Evolutionary conservation across 495 filamentous ascomycete species (phyloP).

Genomic region (Cercophora sp.): DNA sequence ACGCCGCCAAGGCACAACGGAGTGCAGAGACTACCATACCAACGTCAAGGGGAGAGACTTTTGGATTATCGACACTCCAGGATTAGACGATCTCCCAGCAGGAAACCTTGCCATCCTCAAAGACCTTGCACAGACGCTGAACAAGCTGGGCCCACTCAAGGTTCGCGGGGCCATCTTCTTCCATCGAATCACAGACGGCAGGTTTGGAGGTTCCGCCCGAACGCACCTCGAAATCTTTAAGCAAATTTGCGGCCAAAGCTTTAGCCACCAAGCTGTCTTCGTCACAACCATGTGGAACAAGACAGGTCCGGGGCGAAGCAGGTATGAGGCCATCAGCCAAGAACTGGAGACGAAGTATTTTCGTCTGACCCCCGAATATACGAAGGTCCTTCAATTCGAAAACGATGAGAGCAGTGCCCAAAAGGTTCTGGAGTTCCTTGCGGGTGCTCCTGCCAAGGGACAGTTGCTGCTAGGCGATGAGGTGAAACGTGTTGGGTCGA

Average conservation of each 20-base stretch:
- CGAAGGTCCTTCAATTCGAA: not conserved
- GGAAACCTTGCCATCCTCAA: conserved; percentile 4
- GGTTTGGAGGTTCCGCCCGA: not conserved
- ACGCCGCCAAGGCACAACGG: not conserved
- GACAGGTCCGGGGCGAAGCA: not conserved
- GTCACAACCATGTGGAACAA: conserved; percentile 7
- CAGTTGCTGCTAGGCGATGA: not conserved
- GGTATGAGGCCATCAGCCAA: not conserved
- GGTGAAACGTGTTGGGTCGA: not conserved
- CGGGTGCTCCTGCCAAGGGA: not conserved
- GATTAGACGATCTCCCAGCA: conserved; percentile 1
- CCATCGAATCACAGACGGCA: conserved; percentile 3
- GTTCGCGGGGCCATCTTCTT: conserved; percentile 7
- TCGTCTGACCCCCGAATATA: not conserved
- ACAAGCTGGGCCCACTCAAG: not conserved
- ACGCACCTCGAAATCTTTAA: conserved; percentile 1
- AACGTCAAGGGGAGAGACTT: not conserved
- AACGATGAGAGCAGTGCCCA: not conserved
- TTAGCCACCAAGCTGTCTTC: not conserved
- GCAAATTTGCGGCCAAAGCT: not conserved
- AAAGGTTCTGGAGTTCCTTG: not conserved
- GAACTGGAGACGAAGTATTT: not conserved
- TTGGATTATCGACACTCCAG: conserved; percentile 1
- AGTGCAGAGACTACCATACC: not conserved
- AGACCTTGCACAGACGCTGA: not conserved